Evolutionary conservation across 2,329 filamentous ascomycete species (phyloP), one percentile per base, ranked within the genome.

Genomic region (Fusarium sambucinum): DNA sequence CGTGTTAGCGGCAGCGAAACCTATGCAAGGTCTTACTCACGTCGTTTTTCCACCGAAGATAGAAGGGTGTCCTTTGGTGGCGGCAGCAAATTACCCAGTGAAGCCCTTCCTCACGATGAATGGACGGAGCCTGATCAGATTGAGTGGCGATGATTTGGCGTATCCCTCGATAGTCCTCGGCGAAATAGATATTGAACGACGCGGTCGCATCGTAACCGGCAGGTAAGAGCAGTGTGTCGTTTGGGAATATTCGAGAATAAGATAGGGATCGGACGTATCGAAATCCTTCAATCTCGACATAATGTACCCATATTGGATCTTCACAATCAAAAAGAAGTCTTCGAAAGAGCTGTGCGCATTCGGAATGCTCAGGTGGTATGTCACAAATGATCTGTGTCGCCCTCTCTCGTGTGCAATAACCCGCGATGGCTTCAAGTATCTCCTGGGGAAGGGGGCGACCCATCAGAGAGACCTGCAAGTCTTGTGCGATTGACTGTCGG

Each of bases 201-300:
- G 6, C 5, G 3, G 17, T 40, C 2, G 4, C 4, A 0, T 21
- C n/a, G 16, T 10, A 4, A 1, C 4, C 2, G 4, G 29, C 12
- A 3, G 8, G 21, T 17, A 30, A 42, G 2, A 59, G 10, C 6
- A 25, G 4, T 16, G 21, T 19, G 25, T 60, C 57, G 6, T 23
- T 17, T 9, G 35, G 7, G 8, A 6, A 23, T 29, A 5, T 12
- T 6, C 9, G 29, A 4, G 2, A 2, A 4, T 6, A 7, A 0
- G 50, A 45, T 8, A 59, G 6, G 4, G 50, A 56, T 19, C 16
- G 19, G 14, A 59, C 17, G 1, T 59, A 46, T n/a, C 16, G 12
- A 1, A 6, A 10, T 2, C 51, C 55, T 30, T 58, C 50, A 0
- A 55, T 19, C 6, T 38, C 14, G 4, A 32, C 5, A 21, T 55